Evolutionary conservation across 1,284 basidiomycete species (phyloP), one percentile per base, ranked within the genome.

Genomic region (Puccinia hordei): DNA sequence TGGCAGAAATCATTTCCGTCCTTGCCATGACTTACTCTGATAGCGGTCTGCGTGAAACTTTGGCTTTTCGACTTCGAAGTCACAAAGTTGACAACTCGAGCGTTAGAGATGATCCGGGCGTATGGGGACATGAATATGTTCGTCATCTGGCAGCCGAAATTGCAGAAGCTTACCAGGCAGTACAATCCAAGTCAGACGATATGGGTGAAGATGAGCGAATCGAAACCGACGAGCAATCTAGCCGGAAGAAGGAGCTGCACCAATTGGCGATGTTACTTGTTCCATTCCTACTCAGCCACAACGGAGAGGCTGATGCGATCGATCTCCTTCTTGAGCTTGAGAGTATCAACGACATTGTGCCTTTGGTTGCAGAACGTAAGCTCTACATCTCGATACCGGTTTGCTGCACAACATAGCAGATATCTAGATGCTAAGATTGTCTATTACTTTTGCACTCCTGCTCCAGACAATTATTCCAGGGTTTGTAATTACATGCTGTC

Each of bases 21-120:
- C 91, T 99, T 71, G 97, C 96, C n/a, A 99, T 99, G 97, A 99
- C 97, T 24, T 99, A 99, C 86, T 98, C 95, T 8, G 96, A 99
- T 87, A 97, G 94, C 22, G 89, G 89, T 88, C 94, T 89, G 90
- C 94, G 95, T 75, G 97, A 97, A 80, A 99, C 97, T 0, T 91
- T 99, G 38, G 90, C 91, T 83, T 98, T 95, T 87, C 92, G 94
- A 77, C 89, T 98, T 49, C 89, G 93, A 72, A 92, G 94, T 10
- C 77, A 72, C 57, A 80, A 80, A 46, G 51, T 72, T 49, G 68
- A 61, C 24, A 13, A 57, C 41, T 46, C 66, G 17, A 89, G 90
- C n/a, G 90, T 91, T 27, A 88, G 92, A 51, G 90, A 94, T 55
- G 93, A 95, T 81, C 95, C 97, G 0, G 96, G 96, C 38, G 90